These are phyloP conservation scores for Eucalyptus globulus DNA, from an alignment of 345 rosid genomes.

Conservation along the genomic window DNA sequence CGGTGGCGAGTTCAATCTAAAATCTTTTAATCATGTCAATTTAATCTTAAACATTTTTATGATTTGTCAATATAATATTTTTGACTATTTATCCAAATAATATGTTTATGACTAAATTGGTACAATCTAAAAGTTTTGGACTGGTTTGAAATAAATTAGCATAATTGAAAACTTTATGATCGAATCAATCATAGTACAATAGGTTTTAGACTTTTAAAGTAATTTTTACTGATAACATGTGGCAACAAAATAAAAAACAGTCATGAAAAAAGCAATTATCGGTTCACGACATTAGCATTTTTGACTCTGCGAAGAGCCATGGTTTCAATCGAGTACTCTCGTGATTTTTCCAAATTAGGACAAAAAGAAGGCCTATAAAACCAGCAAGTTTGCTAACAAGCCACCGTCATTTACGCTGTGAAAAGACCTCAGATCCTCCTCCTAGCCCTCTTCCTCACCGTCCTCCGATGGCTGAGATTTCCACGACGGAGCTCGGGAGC, in stretches of 20 bases:
- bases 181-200: no score
- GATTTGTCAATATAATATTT: no score
- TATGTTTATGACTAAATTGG: no score
- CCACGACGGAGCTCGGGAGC: not conserved
- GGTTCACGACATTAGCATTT: not conserved
- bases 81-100: no score
- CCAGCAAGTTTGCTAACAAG: not conserved
- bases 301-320: not conserved
- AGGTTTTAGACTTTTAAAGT: no score
- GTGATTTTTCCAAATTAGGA: no score
- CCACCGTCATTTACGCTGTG: not conserved
- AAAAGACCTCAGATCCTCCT: not conserved
- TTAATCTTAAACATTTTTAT: fast-evolving
- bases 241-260: no score
- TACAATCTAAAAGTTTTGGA: no score
- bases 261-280: not conserved
- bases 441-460: not conserved
- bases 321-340: not conserved
- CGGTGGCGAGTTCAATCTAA: no score
- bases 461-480: not conserved
- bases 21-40: no score
- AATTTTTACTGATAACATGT: not conserved
- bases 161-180: no score
- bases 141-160: no score
- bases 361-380: not conserved